These are phyloP conservation scores for Pluteus cervinus DNA, from an alignment of 768 basidiomycete species.

Conservation along the genomic window DNA sequence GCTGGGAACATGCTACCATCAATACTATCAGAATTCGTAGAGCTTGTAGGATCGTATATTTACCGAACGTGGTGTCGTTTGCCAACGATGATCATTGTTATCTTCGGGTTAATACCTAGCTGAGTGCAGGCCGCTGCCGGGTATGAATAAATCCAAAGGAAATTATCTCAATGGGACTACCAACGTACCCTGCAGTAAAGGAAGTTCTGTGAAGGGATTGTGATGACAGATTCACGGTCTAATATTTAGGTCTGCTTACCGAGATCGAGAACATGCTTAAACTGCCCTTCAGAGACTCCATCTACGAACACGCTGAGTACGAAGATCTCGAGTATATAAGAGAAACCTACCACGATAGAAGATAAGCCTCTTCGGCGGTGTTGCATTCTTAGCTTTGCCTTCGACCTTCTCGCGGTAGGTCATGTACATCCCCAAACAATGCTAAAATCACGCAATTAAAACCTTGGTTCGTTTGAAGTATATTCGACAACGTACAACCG, in stretches of 20 bases:
- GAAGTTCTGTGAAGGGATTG: conserved; percentile 39
- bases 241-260: too few relatives aligned
- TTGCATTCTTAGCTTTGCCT: conserved; percentile 28
- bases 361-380: conserved; percentile 56
- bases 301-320: conserved; percentile 29
- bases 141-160: not conserved
- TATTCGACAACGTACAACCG: too few relatives aligned
- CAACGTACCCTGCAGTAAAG: conserved; percentile 46
- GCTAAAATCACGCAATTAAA: too few relatives aligned
- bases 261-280: conserved; percentile 42
- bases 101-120: conserved; percentile 52
- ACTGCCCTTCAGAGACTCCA: conserved; percentile 47
- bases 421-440: too few relatives aligned
- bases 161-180: not conserved
- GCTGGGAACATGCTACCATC: conserved; percentile 28
- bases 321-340: conserved; percentile 10
- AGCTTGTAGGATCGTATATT: too few relatives aligned
- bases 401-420: conserved; percentile 44
- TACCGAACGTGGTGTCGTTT: conserved; percentile 65
- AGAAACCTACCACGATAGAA: conserved; percentile 59
- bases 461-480: too few relatives aligned
- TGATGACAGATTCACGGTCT: conserved; percentile 8
- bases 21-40: conserved; percentile 2
- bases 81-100: conserved; percentile 76
- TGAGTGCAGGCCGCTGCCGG: conserved; percentile 63